Base-by-base conservation (phyloP, 1,284 basidiomycete species). In the Fomitopsis betulina region DNA sequence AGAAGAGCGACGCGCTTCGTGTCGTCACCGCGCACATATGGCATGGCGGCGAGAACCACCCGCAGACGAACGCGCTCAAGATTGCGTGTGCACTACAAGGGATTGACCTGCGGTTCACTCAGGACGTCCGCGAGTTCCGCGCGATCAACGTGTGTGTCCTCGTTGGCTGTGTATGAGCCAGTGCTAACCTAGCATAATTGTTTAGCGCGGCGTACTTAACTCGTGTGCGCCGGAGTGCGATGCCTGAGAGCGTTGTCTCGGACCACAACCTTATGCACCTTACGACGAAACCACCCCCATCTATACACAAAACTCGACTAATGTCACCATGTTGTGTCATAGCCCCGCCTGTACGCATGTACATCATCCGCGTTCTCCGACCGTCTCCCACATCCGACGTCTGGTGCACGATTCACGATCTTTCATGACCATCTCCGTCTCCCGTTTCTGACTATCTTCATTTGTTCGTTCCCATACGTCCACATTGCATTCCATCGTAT, bases 41-140 rank as follows among this genome's bases (percentile, higher is more conserved):
- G 66, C 59, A 66, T 35, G 67, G 65, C 35, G 68, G 66, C 30
- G 66, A 67, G 57, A 58, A 43, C 42, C 67, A 70, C 37, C 62
- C 65, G 6, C 61, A 64, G 58, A 60, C 71, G 12, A 50, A 63
- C 52, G 62, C 53, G 17, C 59, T 71, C 19, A 63, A 58, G 49
- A 68, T 69, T 40, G 70, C 71, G 30, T 72, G 71, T 53, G 67
- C 67, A 4, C 19, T 62, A 39, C 59, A 62, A 21, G 71, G 70
- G 51, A 61, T 72, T 45, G 56, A 67, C 54, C 64, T 71, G 12
- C 54, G 60, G 54, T 38, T 68, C 30, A 66, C 66, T 21, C 59
- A 50, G 39, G 67, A 69, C 55, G 59, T 70, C 10, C 58, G 60
- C 30, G 64, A 57, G 56, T 68, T 71, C 63, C 69, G 71, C 33